These are phyloP conservation scores for Xylariaceae sp. DNA, from an alignment of 2,329 filamentous ascomycete genomes.

Conservation along the genomic window DNA sequence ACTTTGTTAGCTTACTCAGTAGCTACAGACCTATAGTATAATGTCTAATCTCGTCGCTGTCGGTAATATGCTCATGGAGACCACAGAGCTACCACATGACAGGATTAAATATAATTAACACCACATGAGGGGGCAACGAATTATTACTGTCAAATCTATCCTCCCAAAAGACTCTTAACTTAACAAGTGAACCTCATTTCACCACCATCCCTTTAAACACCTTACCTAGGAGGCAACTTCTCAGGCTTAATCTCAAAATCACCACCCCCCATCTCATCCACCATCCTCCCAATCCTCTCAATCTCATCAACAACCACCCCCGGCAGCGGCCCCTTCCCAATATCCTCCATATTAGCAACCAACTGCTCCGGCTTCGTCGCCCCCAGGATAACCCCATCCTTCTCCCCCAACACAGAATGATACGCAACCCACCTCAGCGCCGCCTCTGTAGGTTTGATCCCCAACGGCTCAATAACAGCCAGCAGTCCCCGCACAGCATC, in stretches of 20 bases:
- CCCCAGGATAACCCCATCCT: conserved; percentile 8
- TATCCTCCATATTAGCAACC: neutral
- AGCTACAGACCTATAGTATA: no score
- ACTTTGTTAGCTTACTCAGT: no score
- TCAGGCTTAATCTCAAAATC: conserved; percentile 29
- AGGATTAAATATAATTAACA: no score
- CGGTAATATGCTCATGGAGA: no score
- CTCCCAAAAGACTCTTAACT: no score
- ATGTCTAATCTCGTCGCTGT: no score
- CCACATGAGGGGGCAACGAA: no score
- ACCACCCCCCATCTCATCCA: conserved; percentile 11
- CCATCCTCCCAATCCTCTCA: conserved; percentile 3
- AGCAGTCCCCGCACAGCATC: conserved; percentile 9
- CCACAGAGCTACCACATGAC: no score
- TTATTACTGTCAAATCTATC: no score
- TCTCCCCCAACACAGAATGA: conserved; percentile 10
- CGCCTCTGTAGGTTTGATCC: conserved; percentile 15
- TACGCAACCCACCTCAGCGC: conserved; percentile 14
- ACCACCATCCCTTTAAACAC: no score
- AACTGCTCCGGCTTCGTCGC: neutral
- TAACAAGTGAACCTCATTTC: no score
- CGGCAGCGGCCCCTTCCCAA: conserved; percentile 1
- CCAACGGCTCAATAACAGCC: conserved; percentile 7
- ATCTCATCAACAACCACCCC: conserved; percentile 10
- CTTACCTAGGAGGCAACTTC: conserved; percentile 5